Evolutionary conservation across 2,329 filamentous ascomycete genomes (phyloP), one percentile per base, ranked within the genome.

Genomic region (Phyllosticta citribraziliensis): DNA sequence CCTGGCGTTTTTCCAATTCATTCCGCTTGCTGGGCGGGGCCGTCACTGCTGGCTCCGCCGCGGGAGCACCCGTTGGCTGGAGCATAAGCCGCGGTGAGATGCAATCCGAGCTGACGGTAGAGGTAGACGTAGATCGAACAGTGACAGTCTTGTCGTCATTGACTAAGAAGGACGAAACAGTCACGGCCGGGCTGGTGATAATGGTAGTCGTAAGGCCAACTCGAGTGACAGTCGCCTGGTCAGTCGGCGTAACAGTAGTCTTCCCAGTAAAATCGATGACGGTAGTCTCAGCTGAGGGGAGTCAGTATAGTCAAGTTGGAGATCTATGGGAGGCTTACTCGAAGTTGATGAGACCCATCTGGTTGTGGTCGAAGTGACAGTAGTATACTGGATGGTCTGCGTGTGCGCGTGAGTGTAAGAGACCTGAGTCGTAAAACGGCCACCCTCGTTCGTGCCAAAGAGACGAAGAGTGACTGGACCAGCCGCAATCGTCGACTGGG

Each of bases 401-500:
- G 35, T 55, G 14, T 62, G 55, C 2, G 12, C 20, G 12, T 62
- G 60, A 8, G 2, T 54, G 17, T 62, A 62, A 9, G 55, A 53
- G 14, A 62, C 12, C 3, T n/a, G 22, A 20, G 55, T 40, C n/a
- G 60, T 62, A 35, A 62, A 62, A 24, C 22, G 17, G 6, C 60
- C 60, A 6, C 60, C 60, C 14, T 22, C 33, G 8, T 62, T 58
- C 3, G 55, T 55, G 6, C 60, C 60, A 35, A 57, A 27, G 17
- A 58, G 17, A 22, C 51, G 47, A 24, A 58, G 22, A 5, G 60
- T 62, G 20, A 58, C 60, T 5, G 60, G 51, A 8, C 60, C 60
- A 9, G 60, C 52, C n/a, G 55, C 47, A n/a, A 62, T 58, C 3
- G 60, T 57, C 24, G 55, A 58, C 51, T 62, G 60, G 19, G 60